Percentiles rank a stretch among this genome's conserved stretches.
These are phyloP conservation scores for Circinella minor DNA, from an alignment of 371 early-diverging fungal species.

Conservation along the genomic window DNA sequence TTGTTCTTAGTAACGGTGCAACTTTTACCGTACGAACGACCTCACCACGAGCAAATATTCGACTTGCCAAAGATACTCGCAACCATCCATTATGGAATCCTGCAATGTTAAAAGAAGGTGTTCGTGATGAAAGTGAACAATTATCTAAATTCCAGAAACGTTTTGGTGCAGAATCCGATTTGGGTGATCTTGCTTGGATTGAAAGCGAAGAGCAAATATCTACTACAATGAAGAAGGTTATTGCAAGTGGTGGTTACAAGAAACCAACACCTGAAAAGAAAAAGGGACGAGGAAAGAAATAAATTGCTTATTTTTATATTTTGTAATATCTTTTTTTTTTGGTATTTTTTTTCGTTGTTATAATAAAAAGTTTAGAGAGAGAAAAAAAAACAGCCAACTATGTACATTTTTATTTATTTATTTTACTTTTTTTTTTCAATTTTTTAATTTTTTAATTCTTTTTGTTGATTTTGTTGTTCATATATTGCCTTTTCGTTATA, in stretches of 20 bases:
- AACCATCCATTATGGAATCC: conserved; percentile 97
- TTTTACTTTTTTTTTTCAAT: no score
- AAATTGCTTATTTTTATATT: background rate
- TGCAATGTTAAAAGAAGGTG: conserved; percentile 50
- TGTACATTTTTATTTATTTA: no score
- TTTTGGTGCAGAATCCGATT: conserved; percentile 72
- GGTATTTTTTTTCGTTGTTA: no score
- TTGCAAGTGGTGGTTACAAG: conserved; percentile 43
- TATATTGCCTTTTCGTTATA: conserved; percentile 17
- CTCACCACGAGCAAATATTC: conserved; percentile 83
- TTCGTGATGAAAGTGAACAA: conserved; percentile 75
- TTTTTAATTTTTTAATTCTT: conserved; percentile 1
- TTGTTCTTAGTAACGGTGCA: conserved; percentile 90
- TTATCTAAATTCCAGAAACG: conserved; percentile 77
- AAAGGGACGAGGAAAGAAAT: conserved; percentile 26
- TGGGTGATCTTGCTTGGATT: conserved; percentile 55
- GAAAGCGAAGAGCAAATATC: conserved; percentile 53
- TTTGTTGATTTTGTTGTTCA: conserved; percentile 11
- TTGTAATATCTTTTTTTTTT: no score
- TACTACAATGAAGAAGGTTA: conserved; percentile 49
- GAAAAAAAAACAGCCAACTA: no score
- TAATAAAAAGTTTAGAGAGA: no score
- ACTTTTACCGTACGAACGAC: conserved; percentile 85
- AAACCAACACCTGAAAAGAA: conserved; percentile 45
- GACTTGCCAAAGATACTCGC: conserved; percentile 89